Evolutionary conservation across 106 monocot species (phyloP).

Genomic region (Xerophyta viscosa): DNA sequence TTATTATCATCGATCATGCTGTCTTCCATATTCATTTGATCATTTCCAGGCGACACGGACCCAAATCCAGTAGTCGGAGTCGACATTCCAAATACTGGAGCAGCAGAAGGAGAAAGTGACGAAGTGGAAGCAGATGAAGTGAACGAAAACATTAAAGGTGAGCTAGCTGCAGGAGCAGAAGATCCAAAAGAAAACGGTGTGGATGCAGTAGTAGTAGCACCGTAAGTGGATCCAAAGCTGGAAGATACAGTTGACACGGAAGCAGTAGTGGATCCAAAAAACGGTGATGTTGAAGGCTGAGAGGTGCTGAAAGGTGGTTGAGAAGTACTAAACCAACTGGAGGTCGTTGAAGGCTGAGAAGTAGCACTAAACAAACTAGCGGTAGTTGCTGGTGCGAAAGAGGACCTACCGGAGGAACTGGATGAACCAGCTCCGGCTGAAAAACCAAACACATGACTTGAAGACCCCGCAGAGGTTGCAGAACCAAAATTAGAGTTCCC

Average conservation of each 20-base stretch:
- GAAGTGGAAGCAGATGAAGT: constrained; percentile 14
- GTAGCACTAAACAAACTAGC: constrained; percentile 14
- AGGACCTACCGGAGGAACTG: constrained; percentile 1
- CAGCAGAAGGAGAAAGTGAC: constrained; percentile 13
- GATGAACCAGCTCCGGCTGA: constrained; percentile 17
- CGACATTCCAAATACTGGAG: constrained; percentile 18
- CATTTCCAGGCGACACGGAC: constrained; percentile 34
- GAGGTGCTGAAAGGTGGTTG: too few species aligned
- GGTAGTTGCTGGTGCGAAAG: constrained; percentile 7
- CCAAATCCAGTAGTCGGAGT: constrained; percentile 19
- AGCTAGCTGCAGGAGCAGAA: constrained; percentile 7
- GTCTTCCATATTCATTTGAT: constrained; percentile 92
- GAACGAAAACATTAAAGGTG: too few species aligned
- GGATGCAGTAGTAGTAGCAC: constrained; percentile 20
- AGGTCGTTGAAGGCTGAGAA: constrained; percentile 6
- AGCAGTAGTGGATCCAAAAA: constrained; percentile 4
- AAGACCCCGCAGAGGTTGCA: constrained; percentile 12
- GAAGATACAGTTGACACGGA: not conserved
- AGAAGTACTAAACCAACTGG: too few species aligned
- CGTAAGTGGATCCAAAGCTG: constrained; percentile 8
- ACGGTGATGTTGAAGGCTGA: constrained; percentile 1
- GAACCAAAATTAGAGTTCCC: constrained; percentile 15
- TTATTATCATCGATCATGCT: constrained; percentile 63
- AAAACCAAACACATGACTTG: constrained; percentile 20
- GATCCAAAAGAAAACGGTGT: constrained; percentile 24